Evolutionary conservation across 805 yeast species (phyloP).

Genomic region (Candida corydali): DNA sequence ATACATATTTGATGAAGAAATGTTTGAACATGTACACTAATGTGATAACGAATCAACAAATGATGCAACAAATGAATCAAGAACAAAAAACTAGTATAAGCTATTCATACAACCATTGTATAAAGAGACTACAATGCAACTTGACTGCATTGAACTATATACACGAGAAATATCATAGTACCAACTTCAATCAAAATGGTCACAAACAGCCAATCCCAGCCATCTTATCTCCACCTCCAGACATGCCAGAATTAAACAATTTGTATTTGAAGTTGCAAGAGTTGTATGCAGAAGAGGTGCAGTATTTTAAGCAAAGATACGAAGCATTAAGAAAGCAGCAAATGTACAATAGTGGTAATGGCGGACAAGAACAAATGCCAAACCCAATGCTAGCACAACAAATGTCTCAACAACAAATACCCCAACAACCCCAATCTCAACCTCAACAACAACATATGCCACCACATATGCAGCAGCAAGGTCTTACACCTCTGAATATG

Average conservation of each 20-base stretch:
- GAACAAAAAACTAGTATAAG: slow-evolving; percentile 25
- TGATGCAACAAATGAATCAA: slow-evolving; percentile 29
- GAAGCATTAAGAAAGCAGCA: slow-evolving; percentile 34
- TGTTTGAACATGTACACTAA: slow-evolving; percentile 33
- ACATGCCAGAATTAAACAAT: slow-evolving; percentile 48
- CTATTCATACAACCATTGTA: slow-evolving; percentile 38
- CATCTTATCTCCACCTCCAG: slow-evolving; percentile 51
- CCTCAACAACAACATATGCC: slow-evolving; percentile 13
- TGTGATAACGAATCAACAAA: slow-evolving; percentile 31
- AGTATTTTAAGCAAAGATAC: slow-evolving; percentile 35
- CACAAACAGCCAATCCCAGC: slow-evolving; percentile 40
- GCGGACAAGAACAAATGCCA: slow-evolving; percentile 8
- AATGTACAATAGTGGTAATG: slow-evolving; percentile 13
- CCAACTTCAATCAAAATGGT: slow-evolving; percentile 20
- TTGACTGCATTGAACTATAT: slow-evolving; percentile 35
- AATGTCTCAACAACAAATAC: slow-evolving; percentile 11
- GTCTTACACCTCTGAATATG: background rate
- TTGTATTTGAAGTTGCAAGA: slow-evolving; percentile 45
- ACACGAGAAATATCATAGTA: slow-evolving; percentile 34
- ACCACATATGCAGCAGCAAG: slow-evolving; percentile 1
- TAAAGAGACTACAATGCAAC: slow-evolving; percentile 40
- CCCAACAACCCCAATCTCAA: no score
- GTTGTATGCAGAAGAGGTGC: slow-evolving; percentile 53
- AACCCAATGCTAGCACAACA: slow-evolving; percentile 12
- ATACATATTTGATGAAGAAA: slow-evolving; percentile 40